Evolutionary conservation across 2,329 filamentous ascomycete genomes (phyloP).

Genomic region (Aspergillus pseudoglaucus): DNA sequence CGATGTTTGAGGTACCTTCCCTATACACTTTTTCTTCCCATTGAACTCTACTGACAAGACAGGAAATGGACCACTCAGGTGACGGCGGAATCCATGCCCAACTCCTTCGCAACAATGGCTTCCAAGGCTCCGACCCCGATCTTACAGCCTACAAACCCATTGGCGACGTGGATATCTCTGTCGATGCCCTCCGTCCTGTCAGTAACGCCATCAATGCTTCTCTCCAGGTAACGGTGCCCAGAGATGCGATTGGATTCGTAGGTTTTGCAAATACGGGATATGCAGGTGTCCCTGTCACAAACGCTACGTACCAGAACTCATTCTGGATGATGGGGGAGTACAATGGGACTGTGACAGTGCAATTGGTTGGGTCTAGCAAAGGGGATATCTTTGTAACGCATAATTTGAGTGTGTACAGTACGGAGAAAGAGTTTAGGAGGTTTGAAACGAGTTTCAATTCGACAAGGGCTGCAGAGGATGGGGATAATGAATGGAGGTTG

Average conservation of each 20-base stretch:
- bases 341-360: slow-evolving; percentile 16
- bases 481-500: slow-evolving; percentile 24
- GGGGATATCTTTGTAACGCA: slow-evolving; percentile 20
- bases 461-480: slow-evolving; percentile 11
- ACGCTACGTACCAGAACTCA: slow-evolving; percentile 19
- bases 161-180: slow-evolving; percentile 18
- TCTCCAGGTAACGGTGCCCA: slow-evolving; percentile 5
- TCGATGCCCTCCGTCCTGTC: slow-evolving; percentile 18
- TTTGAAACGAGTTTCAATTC: slow-evolving; percentile 19
- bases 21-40: background rate
- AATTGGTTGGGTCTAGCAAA: slow-evolving; percentile 19
- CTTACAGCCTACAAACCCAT: slow-evolving; percentile 23
- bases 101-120: slow-evolving; percentile 24
- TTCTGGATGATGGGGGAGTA: slow-evolving; percentile 30
- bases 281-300: slow-evolving; percentile 22
- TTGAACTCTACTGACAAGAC: background rate
- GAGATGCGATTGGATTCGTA: slow-evolving; percentile 20
- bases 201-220: slow-evolving; percentile 23
- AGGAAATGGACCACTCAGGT: slow-evolving; percentile 32
- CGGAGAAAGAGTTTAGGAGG: slow-evolving; percentile 1
- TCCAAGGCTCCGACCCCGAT: slow-evolving; percentile 21
- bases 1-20: slow-evolving; percentile 29
- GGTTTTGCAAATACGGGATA: slow-evolving; percentile 43
- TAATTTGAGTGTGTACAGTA: slow-evolving; percentile 19
- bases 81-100: background rate